Conservation (phyloP, 2,329 filamentous ascomycete species). For the Hymenoscyphus infarciens region DNA sequence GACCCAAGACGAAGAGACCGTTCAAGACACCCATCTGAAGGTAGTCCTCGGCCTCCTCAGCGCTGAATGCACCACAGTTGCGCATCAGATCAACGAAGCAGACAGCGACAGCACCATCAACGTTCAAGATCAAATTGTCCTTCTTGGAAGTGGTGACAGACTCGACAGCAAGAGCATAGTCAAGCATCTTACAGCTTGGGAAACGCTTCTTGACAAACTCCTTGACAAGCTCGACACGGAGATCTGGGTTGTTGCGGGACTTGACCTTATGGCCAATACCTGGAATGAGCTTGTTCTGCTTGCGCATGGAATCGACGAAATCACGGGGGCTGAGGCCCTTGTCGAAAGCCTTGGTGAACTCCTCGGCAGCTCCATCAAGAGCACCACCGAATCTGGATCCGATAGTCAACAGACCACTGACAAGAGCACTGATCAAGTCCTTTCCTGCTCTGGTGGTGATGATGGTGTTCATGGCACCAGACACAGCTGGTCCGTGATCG, state of each 20-base stretch:
- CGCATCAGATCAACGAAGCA: slow-evolving; percentile 98
- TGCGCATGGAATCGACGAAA: slow-evolving; percentile 98
- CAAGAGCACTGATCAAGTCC: slow-evolving; percentile 92
- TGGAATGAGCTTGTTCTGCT: slow-evolving; percentile 99
- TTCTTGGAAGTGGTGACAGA: slow-evolving; percentile 99
- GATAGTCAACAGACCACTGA: slow-evolving; percentile 95
- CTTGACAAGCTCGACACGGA: slow-evolving; percentile 98
- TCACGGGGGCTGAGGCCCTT: slow-evolving; percentile 97
- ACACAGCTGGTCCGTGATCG: slow-evolving; percentile 97
- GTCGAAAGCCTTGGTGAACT: slow-evolving; percentile 97
- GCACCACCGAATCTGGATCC: slow-evolving; percentile 98
- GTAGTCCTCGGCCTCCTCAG: slow-evolving; percentile 98
- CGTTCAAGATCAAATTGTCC: slow-evolving; percentile 99
- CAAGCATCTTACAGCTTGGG: slow-evolving; percentile 95
- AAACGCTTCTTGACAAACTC: slow-evolving; percentile 98
- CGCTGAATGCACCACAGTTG: slow-evolving; percentile 94
- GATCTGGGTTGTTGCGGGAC: slow-evolving; percentile 99
- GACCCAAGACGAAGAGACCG: slow-evolving; percentile 96
- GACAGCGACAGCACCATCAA: slow-evolving; percentile 95
- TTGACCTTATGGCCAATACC: slow-evolving; percentile 99
- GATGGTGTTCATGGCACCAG: slow-evolving; percentile 99
- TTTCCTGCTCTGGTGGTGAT: slow-evolving; percentile 99
- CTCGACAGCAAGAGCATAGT: slow-evolving; percentile 97
- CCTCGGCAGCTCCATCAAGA: slow-evolving; percentile 93
- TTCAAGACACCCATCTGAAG: slow-evolving; percentile 98